phyloP scores from a whole-genome alignment of 495 filamentous ascomycete genomes.

The Penicillium canariense region DNA sequence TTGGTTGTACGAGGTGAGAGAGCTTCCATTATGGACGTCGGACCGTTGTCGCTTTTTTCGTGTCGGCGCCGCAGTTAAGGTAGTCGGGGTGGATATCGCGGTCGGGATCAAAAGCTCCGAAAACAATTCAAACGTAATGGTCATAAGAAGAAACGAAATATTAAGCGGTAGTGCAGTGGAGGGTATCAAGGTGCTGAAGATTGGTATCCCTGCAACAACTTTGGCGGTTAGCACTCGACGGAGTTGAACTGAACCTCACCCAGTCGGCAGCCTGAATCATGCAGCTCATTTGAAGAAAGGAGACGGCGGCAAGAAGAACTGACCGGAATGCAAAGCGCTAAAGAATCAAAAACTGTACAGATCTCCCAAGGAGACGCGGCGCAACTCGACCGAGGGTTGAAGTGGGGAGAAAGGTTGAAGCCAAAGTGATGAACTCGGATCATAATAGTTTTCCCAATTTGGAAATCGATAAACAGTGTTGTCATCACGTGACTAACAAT shows the following conservation, averaged over 20 bases:
- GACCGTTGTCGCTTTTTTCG: conserved; percentile 1
- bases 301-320: not conserved
- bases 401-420: conserved; percentile 23
- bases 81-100: conserved; percentile 12
- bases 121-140: conserved; percentile 18
- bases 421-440: conserved; percentile 19
- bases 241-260: conserved; percentile 6
- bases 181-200: conserved; percentile 29
- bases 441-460: conserved; percentile 40
- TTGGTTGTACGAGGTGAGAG: conserved; percentile 72
- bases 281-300: conserved; percentile 8
- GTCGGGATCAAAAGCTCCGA: conserved; percentile 12
- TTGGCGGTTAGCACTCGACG: conserved; percentile 17
- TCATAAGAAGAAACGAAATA: conserved; percentile 21
- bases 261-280: conserved; percentile 20
- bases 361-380: conserved; percentile 13
- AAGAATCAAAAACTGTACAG: conserved; percentile 30
- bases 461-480: conserved; percentile 48
- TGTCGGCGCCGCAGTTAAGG: conserved; percentile 22
- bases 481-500: conserved; percentile 22
- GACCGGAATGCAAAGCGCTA: conserved; percentile 34
- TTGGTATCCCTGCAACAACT: conserved; percentile 34
- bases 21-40: conserved; percentile 56
- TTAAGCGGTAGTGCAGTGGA: conserved; percentile 8
- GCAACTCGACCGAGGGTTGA: conserved; percentile 19